These are phyloP conservation scores for Sporormia fimetaria DNA, from an alignment of 495 filamentous ascomycete species.

Conservation along the genomic window DNA sequence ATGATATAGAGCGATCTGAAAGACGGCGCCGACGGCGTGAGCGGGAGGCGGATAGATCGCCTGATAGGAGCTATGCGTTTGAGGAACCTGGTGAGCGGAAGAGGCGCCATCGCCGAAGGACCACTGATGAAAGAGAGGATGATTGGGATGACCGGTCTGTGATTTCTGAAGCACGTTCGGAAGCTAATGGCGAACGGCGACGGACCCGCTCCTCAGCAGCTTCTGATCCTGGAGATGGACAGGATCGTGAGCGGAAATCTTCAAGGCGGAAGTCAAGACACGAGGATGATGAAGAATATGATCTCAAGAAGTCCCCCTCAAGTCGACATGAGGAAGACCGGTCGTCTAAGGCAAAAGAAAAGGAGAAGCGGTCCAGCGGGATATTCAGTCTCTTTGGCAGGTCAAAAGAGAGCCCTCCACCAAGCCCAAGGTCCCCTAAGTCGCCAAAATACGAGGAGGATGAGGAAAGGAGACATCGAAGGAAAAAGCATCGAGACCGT, in stretches of 20 bases:
- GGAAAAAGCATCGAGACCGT: constrained; percentile 28
- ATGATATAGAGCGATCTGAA: too few relatives aligned
- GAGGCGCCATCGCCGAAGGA: not conserved
- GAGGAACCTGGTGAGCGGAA: too few relatives aligned
- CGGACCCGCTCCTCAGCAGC: constrained; percentile 22
- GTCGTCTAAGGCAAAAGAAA: constrained; percentile 21
- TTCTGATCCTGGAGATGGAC: constrained; percentile 30
- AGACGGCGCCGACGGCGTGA: too few relatives aligned
- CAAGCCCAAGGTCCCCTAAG: constrained; percentile 15
- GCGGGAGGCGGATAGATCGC: too few relatives aligned
- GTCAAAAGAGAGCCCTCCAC: constrained; percentile 24
- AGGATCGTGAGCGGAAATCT: constrained; percentile 21
- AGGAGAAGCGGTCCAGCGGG: constrained; percentile 33
- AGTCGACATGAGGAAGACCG: constrained; percentile 26
- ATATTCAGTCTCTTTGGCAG: constrained; percentile 32
- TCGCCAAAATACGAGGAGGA: constrained; percentile 12
- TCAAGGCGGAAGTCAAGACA: constrained; percentile 24
- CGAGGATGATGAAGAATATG: constrained; percentile 26
- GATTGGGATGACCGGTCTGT: constrained; percentile 6
- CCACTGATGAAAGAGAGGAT: constrained; percentile 4
- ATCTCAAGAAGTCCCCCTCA: constrained; percentile 26
- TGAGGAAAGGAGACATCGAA: constrained; percentile 27
- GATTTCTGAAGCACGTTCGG: constrained; percentile 20
- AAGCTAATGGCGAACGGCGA: constrained; percentile 20
- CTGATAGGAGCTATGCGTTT: too few relatives aligned